These are phyloP conservation scores for Penicillium sp. DNA, from an alignment of 2,329 filamentous ascomycete species.

Conservation along the genomic window DNA sequence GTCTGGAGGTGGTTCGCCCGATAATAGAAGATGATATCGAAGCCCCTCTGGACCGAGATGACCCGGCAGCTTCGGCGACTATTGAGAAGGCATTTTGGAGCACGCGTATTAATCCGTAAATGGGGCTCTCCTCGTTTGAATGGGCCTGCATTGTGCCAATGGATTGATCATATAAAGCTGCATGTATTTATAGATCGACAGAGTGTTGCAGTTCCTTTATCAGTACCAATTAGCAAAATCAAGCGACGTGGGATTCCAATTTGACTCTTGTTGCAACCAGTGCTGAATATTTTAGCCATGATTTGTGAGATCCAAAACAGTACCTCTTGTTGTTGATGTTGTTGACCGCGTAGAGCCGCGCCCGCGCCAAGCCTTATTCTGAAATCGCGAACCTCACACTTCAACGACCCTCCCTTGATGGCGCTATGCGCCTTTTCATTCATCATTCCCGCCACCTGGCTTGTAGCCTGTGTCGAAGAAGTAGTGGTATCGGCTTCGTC, in stretches of 20 bases:
- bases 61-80: constrained; percentile 36
- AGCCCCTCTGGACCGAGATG: constrained; percentile 46
- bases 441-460: not conserved
- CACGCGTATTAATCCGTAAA: not conserved
- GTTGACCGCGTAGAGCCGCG: no score
- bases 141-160: no score
- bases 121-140: no score
- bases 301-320: no score
- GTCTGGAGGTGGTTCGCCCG: constrained; percentile 52
- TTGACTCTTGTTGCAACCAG: no score
- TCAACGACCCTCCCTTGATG: constrained; percentile 7
- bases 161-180: not conserved
- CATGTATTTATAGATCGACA: constrained; percentile 2
- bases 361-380: no score
- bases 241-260: no score
- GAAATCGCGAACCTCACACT: not conserved
- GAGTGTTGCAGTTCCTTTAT: no score
- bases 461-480: not conserved
- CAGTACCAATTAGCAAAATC: no score
- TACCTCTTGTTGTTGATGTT: no score
- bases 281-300: no score
- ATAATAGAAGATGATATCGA: constrained; percentile 39
- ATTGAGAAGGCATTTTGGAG: constrained; percentile 25
- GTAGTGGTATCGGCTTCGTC: not conserved
- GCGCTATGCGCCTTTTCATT: constrained; percentile 26